These are phyloP conservation scores for Achaetomiella virescens DNA, from an alignment of 495 filamentous ascomycete genomes.

Conservation along the genomic window DNA sequence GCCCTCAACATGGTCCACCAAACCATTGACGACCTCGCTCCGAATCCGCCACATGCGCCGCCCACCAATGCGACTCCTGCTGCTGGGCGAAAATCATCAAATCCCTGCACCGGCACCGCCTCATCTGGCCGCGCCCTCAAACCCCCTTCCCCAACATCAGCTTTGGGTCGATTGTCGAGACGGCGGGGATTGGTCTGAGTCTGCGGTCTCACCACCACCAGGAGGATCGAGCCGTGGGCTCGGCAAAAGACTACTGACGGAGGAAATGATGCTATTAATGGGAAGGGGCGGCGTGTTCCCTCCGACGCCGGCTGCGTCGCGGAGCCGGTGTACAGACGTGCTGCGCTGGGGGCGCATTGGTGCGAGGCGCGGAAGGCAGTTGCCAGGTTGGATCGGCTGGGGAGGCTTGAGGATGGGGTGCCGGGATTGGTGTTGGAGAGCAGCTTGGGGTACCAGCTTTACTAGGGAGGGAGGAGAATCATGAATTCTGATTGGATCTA, in stretches of 20 bases:
- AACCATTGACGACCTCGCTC: constrained; percentile 14
- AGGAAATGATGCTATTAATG: neutral
- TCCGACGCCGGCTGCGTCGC: constrained; percentile 23
- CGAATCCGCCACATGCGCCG: constrained; percentile 2
- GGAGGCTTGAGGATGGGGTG: constrained; percentile 14
- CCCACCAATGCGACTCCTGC: constrained; percentile 24
- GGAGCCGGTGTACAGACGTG: constrained; percentile 13
- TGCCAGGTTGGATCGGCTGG: constrained; percentile 14
- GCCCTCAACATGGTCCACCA: constrained; percentile 15
- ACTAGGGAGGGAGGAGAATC: too few species aligned
- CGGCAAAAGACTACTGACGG: neutral
- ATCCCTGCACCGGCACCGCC: constrained; percentile 14
- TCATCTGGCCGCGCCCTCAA: constrained; percentile 21
- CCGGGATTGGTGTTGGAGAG: constrained; percentile 24
- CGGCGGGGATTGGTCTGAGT: constrained; percentile 5
- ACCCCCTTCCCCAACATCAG: constrained; percentile 19
- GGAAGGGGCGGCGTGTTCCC: neutral
- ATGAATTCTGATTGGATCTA: too few species aligned
- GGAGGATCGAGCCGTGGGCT: neutral
- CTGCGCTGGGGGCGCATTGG: constrained; percentile 3
- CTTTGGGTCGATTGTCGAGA: constrained; percentile 13
- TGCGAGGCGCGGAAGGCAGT: constrained; percentile 18
- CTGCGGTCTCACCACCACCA: too few species aligned
- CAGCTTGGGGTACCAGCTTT: constrained; percentile 20
- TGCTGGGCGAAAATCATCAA: constrained; percentile 27